Evolutionary conservation across 805 yeast genomes (phyloP).

Genomic region (Saturnispora sekii): DNA sequence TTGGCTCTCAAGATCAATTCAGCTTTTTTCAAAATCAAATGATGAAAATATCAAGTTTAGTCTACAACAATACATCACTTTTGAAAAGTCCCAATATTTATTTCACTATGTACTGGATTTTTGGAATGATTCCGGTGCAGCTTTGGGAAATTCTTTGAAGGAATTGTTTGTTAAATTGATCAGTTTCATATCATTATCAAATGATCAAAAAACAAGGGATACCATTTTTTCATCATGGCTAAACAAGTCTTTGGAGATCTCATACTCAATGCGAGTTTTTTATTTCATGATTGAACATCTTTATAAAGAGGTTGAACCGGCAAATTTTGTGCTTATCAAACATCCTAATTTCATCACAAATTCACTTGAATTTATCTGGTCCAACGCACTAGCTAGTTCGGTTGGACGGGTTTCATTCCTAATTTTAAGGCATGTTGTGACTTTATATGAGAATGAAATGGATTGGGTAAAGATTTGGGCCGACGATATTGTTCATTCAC

Average conservation of each 20-base stretch:
- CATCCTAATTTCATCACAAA: constrained; percentile 38
- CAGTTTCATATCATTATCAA: constrained; percentile 21
- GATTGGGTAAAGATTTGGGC: constrained; percentile 50
- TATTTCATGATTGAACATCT: constrained; percentile 53
- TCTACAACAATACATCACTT: constrained; percentile 9
- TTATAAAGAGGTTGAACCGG: constrained; percentile 37
- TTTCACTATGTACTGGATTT: constrained; percentile 53
- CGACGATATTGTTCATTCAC: constrained; percentile 25
- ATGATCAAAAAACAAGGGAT: constrained; percentile 11
- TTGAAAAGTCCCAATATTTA: constrained; percentile 24
- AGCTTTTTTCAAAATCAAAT: constrained; percentile 18
- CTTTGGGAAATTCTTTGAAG: constrained; percentile 58
- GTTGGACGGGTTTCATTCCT: constrained; percentile 48
- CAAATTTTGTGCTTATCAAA: constrained; percentile 29
- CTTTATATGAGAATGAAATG: constrained; percentile 14
- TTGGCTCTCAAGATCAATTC: constrained; percentile 52
- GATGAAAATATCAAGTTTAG: background rate
- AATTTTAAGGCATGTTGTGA: constrained; percentile 29
- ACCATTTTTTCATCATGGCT: constrained; percentile 37
- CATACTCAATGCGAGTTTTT: constrained; percentile 46
- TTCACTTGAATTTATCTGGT: constrained; percentile 41
- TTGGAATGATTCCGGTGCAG: constrained; percentile 63
- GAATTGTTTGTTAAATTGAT: constrained; percentile 51
- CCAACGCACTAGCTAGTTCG: constrained; percentile 57
- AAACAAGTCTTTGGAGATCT: constrained; percentile 31